Evolutionary conservation across 202 grass and related monocot species (phyloP), one percentile per base, ranked within the genome.

Genomic region (Eragrostis tef): DNA sequence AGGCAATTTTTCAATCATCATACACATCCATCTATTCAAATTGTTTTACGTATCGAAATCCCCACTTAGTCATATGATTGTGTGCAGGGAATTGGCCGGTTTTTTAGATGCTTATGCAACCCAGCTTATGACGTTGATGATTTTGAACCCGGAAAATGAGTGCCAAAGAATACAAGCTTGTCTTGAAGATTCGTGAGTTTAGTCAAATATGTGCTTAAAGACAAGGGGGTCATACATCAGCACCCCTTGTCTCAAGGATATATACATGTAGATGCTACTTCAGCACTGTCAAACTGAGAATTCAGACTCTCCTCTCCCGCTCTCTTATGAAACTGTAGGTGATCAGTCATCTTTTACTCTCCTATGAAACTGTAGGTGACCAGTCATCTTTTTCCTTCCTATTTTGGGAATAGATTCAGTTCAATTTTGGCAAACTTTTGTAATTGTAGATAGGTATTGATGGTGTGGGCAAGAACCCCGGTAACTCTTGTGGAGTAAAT

Each of bases 121-220:
- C 96, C 96, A 14, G 96, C 96, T n/a, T 99, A 96, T 73, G 96
- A 99, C 73, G 96, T 99, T 46, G 93, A 99, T 72, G 96, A 99
- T 89, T 91, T 89, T 58, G 90, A 99, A 56, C 87, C 88, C 7
- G 88, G 76, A 16, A 86, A 83, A 83, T 90, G 84, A 89, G 39
- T 71, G 5, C 39, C 4, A 34, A 57, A 71, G 45, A 71, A 62
- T 43, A 26, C 64, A 53, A 42, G 25, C 19, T 11, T 14, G 49
- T 74, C 74, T 73, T 19, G 21, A 52, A 48, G 56, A 62, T 64
- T n/a, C 39, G 1, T 11, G 10, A 79, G n/a, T 68, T 82, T 74
- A 79, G 14, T 70, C 7, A 47, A 71, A 60, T 67, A 62, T 64
- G 50, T 90, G 68, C 21, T 83, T 81, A 68, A 42, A 26, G 75